Evolutionary conservation across 2,329 filamentous ascomycete genomes (phyloP), one percentile per base, ranked within the genome.

Genomic region (Colletotrichum endophyticum): DNA sequence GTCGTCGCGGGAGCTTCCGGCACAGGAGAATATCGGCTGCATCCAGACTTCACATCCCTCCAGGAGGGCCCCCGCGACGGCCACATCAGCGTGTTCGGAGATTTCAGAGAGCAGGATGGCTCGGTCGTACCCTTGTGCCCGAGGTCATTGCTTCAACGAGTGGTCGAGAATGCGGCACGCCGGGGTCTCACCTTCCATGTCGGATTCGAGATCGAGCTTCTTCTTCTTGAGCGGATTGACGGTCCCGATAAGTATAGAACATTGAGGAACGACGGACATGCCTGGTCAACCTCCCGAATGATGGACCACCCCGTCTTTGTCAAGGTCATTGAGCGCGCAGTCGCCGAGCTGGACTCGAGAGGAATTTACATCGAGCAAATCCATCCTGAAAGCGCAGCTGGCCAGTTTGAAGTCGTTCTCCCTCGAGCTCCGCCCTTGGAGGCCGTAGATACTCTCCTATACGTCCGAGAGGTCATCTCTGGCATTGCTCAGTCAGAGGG

Each of bases 141-240:
- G 1, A 89, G 95, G 71, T 87, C 91, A 57, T 82, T 93, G 72
- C 86, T 98, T 70, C 86, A 91, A 70, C 86, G 84, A 5, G 86
- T 92, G 0, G 81, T 93, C 2, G 85, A 89, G 0, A 84, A 85
- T 8, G 89, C 94, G 0, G 85, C 88, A 13, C 79, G 84, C 3
- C 86, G 91, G 49, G 87, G 88, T 2, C 86, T 95, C 4, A 84
- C 88, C 5, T 91, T 96, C 64, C 87, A 93, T 0, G 84, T 95
- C 19, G 95, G 95, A 0, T 98, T 97, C 79, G 95, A 98, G 83
- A 92, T 98, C 56, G 95, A 98, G 83, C 91, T 97, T 12, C 89
- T 95, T 2, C 92, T 98, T 78, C 86, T 96, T 78, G 88, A 89
- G 56, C 88, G 88, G 25, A 79, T 84, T 30, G 78, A 83, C 19